Base-by-base conservation (phyloP, 345 rosid species). In the Pelargonium nanum region DNA sequence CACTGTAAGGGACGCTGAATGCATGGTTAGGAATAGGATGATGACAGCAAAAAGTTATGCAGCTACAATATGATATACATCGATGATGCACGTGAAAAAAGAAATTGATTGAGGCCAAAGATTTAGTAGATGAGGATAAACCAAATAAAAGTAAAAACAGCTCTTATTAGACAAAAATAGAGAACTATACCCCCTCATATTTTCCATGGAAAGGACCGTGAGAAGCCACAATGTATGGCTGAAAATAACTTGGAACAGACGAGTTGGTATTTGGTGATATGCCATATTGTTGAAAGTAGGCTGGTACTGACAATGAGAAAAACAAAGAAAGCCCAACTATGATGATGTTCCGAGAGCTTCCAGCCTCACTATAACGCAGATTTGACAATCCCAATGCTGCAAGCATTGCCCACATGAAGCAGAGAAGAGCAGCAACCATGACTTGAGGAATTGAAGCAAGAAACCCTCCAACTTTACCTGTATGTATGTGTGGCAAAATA, bases 401-500 rank as follows among this genome's bases (percentile, higher is more conserved):
- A 60, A 93, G 89, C 96, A 89, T 81, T 56, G 87, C 99, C 97
- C 97, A 93, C 99, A 93, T 93, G 78, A 85, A 85, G 78, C 99
- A 89, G 26, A 93, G 91, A 58, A 93, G 95, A 59, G 97, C 89
- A 59, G 97, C 99, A 70, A 93, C 94, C 88, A 93, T 93, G 76
- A 89, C 97, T 76, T 81, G 73, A 13, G 97, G 99, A 69, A 89
- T 89, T 4, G 94, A 93, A 72, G 99, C 99, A 30, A 93, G 80
- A 72, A 89, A 87, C 19, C 96, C 99, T 70, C 97, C 97, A 58
- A 93, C 89, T 78, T 93, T 93, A 70, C 99, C 99, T 93, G 81
- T 17, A 8, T n/a, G n/a, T n/a, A n/a, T n/a, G 15, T 40, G 48
- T 40, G 48, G 15, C 48, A 40, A 12, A 40, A 40, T 7, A 6